A percentile compares a stretch with the other conserved stretches of the same genome.
These are phyloP conservation scores for Gynandropsis gynandra DNA, from an alignment of 345 rosid genomes.

Conservation along the genomic window DNA sequence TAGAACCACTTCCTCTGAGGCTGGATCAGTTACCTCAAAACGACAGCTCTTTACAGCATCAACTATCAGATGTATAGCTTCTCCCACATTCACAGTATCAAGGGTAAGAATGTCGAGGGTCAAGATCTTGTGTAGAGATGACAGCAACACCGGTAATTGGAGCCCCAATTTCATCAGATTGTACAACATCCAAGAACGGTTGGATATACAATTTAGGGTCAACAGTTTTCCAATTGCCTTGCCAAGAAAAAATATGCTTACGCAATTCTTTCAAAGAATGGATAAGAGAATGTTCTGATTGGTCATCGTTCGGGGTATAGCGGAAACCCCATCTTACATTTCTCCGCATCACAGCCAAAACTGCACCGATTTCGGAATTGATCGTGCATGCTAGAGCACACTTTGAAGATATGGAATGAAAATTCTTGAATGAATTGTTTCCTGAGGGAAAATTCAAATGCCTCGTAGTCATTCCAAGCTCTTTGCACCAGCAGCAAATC, in stretches of 20 bases:
- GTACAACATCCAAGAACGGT: conserved; percentile 67
- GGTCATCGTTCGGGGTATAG: conserved; percentile 51
- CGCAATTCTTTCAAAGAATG: conserved; percentile 63
- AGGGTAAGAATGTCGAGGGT: conserved; percentile 50
- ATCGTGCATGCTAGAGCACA: conserved; percentile 55
- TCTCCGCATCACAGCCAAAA: conserved; percentile 77
- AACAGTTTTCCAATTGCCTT: conserved; percentile 39
- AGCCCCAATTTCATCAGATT: conserved; percentile 71
- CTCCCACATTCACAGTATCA: conserved; percentile 51
- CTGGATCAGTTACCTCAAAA: conserved; percentile 71
- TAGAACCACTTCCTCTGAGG: conserved; percentile 69
- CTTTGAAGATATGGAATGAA: conserved; percentile 27
- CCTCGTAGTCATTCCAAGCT: conserved; percentile 39
- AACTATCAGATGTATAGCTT: conserved; percentile 56
- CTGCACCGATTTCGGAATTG: conserved; percentile 64
- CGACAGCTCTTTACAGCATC: conserved; percentile 66
- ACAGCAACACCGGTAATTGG: conserved; percentile 79
- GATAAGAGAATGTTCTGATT: conserved; percentile 60
- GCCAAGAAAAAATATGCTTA: conserved; percentile 58
- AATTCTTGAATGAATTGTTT: conserved; percentile 25
- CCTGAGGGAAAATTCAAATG: conserved; percentile 32
- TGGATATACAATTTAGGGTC: conserved; percentile 52
- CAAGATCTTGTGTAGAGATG: conserved; percentile 63
- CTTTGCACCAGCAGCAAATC: conserved; percentile 18
- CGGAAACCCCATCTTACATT: conserved; percentile 68